These are phyloP conservation scores for Pseudoperonospora humuli DNA, from an alignment of 352 stramenopile genomes.

Conservation along the genomic window DNA sequence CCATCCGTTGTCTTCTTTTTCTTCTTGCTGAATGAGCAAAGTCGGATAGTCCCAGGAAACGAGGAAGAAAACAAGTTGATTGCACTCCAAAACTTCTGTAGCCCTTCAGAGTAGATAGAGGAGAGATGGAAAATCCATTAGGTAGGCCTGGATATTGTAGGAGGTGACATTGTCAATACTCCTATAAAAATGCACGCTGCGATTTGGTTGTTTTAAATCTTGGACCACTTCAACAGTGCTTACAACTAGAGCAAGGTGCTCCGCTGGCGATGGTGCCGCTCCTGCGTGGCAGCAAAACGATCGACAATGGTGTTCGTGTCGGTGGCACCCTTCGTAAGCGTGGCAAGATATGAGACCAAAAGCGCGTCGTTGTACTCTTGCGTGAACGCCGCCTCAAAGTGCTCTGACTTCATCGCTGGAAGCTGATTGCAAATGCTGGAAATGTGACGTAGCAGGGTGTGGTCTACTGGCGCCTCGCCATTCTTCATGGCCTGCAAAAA, in stretches of 20 bases:
- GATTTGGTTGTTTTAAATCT: slow-evolving; percentile 2
- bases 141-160: too few species aligned
- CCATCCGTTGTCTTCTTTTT: too few species aligned
- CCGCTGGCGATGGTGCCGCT: slow-evolving; percentile 52
- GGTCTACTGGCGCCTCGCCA: slow-evolving; percentile 61
- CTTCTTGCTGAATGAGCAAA: too few species aligned
- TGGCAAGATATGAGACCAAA: slow-evolving; percentile 75
- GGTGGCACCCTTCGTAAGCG: slow-evolving; percentile 73
- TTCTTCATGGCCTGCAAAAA: slow-evolving; percentile 74
- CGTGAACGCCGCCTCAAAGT: slow-evolving; percentile 66
- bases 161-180: too few species aligned
- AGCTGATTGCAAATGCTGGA: slow-evolving; percentile 83
- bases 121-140: too few species aligned
- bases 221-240: slow-evolving; percentile 11
- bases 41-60: too few species aligned
- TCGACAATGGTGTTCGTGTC: slow-evolving; percentile 76
- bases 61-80: too few species aligned
- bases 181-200: background rate
- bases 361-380: slow-evolving; percentile 82
- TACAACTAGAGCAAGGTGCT: slow-evolving; percentile 36
- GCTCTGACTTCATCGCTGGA: slow-evolving; percentile 62
- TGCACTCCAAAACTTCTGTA: too few species aligned
- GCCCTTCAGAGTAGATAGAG: too few species aligned
- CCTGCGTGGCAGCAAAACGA: slow-evolving; percentile 64
- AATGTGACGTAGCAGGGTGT: slow-evolving; percentile 77